Percentiles rank a stretch among this genome's conserved stretches.
These are phyloP conservation scores for Phylloporus rhodoxanthus DNA, from an alignment of 768 basidiomycete species.

Conservation along the genomic window DNA sequence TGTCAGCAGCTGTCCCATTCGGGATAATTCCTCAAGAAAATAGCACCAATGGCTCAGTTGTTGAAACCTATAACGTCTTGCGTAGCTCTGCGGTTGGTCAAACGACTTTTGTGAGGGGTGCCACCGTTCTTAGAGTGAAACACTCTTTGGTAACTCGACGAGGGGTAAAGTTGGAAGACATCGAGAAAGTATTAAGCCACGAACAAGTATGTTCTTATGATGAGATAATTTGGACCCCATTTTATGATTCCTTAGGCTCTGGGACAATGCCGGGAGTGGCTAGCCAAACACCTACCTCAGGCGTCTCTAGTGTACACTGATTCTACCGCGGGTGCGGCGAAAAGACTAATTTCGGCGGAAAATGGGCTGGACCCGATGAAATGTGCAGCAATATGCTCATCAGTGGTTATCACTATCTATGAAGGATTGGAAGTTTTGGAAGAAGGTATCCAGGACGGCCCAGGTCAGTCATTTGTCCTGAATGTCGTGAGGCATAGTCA, in stretches of 20 bases:
- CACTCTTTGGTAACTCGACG: conserved; percentile 64
- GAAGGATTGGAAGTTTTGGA: conserved; percentile 55
- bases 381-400: conserved; percentile 73
- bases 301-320: conserved; percentile 50
- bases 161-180: conserved; percentile 50
- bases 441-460: conserved; percentile 59
- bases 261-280: conserved; percentile 69
- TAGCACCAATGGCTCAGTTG: conserved; percentile 63
- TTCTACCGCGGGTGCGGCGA: conserved; percentile 72
- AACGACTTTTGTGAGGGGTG: conserved; percentile 52
- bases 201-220: conserved; percentile 53
- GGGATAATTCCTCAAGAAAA: conserved; percentile 82
- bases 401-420: conserved; percentile 54
- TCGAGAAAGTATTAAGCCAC: conserved; percentile 64
- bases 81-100: conserved; percentile 37
- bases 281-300: conserved; percentile 46
- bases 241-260: conserved; percentile 48
- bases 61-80: conserved; percentile 67
- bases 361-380: conserved; percentile 38
- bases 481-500: neutral
- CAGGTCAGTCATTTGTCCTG: conserved; percentile 5
- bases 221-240: neutral
- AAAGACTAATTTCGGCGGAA: conserved; percentile 27
- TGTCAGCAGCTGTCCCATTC: conserved; percentile 40
- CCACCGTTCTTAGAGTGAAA: conserved; percentile 52